Percentiles rank a stretch among this genome's conserved stretches.
phyloP scores from a whole-genome alignment of 2,329 filamentous ascomycete species.

The Fusarium devonianum region DNA sequence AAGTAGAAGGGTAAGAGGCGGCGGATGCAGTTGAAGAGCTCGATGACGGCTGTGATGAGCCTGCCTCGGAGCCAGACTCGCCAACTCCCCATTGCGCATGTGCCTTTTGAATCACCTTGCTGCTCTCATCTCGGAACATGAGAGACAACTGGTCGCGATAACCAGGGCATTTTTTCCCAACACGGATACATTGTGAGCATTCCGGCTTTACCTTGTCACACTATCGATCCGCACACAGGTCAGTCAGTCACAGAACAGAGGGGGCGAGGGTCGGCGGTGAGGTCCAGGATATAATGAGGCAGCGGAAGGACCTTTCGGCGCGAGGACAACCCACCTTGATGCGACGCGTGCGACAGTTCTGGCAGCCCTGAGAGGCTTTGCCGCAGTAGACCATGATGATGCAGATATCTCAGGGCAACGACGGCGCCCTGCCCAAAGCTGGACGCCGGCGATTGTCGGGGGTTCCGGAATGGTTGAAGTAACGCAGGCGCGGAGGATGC shows the following conservation, averaged over 20 bases:
- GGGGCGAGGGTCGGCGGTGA: too few relatives aligned
- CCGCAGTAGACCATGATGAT: conserved; percentile 63
- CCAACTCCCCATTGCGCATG: conserved; percentile 58
- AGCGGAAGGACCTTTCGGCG: too few relatives aligned
- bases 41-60: conserved; percentile 30
- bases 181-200: conserved; percentile 68
- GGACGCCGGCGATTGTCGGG: conserved; percentile 19
- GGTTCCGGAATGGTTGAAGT: conserved; percentile 13
- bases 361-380: conserved; percentile 63
- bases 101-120: conserved; percentile 66
- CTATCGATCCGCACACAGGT: conserved; percentile 45
- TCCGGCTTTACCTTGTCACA: conserved; percentile 68
- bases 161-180: conserved; percentile 67
- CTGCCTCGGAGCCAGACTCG: conserved; percentile 31
- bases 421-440: conserved; percentile 13
- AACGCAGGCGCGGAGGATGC: conserved; percentile 6
- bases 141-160: conserved; percentile 70
- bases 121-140: conserved; percentile 72
- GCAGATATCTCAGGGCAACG: conserved; percentile 1
- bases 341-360: conserved; percentile 60
- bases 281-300: too few relatives aligned
- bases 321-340: conserved; percentile 60
- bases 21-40: conserved; percentile 26
- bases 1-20: conserved; percentile 16
- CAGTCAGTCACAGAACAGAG: conserved; percentile 16